Evolutionary conservation across 2,329 filamentous ascomycete species (phyloP).

Genomic region (Paradendryphiella salina): DNA sequence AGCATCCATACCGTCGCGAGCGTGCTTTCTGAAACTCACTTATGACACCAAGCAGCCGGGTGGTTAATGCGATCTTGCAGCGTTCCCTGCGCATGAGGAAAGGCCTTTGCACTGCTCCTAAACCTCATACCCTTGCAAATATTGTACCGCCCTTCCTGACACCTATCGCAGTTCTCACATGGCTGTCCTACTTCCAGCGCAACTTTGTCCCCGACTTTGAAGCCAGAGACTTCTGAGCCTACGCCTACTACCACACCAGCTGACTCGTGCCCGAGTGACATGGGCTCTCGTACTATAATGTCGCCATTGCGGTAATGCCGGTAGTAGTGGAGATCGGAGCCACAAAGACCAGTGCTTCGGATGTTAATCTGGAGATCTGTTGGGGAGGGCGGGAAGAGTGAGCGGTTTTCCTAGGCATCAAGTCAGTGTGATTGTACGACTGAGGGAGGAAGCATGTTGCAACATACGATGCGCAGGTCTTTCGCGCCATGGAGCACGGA

Average conservation of each 20-base stretch:
- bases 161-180: conserved; percentile 66
- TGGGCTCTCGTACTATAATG: conserved; percentile 78
- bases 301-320: conserved; percentile 82
- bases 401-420: conserved; percentile 56
- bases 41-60: conserved; percentile 63
- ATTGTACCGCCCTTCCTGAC: conserved; percentile 62
- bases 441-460: background rate
- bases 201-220: conserved; percentile 77
- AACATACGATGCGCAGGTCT: conserved; percentile 60
- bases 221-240: conserved; percentile 64
- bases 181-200: conserved; percentile 91
- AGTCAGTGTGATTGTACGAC: background rate
- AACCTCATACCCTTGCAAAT: conserved; percentile 64
- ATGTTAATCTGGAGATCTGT: conserved; percentile 67
- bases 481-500: conserved; percentile 65
- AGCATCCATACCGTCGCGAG: background rate
- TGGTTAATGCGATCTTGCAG: conserved; percentile 66
- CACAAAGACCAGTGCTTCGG: conserved; percentile 69
- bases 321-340: conserved; percentile 82
- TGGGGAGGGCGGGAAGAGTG: conserved; percentile 51
- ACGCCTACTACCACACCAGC: conserved; percentile 75
- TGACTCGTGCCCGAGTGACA: conserved; percentile 79
- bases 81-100: conserved; percentile 66
- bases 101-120: conserved; percentile 61
- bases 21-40: conserved; percentile 30